These are phyloP conservation scores for Cubamyces lactineus DNA, from an alignment of 768 basidiomycete genomes.

Conservation along the genomic window DNA sequence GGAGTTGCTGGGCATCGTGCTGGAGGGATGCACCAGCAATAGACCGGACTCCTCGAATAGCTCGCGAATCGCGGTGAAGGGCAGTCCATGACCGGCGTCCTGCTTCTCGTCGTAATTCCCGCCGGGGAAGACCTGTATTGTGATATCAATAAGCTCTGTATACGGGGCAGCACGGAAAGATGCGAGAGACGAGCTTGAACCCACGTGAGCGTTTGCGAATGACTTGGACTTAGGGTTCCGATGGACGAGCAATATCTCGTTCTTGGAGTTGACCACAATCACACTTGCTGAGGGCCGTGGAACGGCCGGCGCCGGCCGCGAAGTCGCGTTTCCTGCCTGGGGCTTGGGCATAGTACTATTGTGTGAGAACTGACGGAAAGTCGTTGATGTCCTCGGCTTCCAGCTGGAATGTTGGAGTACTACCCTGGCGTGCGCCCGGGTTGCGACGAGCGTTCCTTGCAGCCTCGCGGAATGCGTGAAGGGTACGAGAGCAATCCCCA, in stretches of 20 bases:
- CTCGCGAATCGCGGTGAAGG: slow-evolving; percentile 71
- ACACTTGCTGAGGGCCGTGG: slow-evolving; percentile 72
- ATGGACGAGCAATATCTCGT: slow-evolving; percentile 73
- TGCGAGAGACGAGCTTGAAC: slow-evolving; percentile 26
- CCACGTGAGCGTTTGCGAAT: slow-evolving; percentile 69
- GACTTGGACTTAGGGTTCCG: slow-evolving; percentile 64
- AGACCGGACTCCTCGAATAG: slow-evolving; percentile 79
- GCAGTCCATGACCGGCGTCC: slow-evolving; percentile 49
- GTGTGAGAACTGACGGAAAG: not conserved
- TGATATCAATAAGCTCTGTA: slow-evolving; percentile 3
- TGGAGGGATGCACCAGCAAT: slow-evolving; percentile 52
- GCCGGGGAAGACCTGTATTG: slow-evolving; percentile 71
- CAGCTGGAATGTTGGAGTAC: no score
- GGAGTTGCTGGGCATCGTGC: slow-evolving; percentile 37
- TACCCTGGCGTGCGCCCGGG: no score
- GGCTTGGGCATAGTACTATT: no score
- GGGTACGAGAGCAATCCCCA: no score
- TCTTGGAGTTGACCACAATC: slow-evolving; percentile 63
- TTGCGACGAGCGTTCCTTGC: no score
- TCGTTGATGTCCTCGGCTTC: not conserved
- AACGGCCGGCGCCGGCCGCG: slow-evolving; percentile 8
- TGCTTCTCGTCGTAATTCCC: slow-evolving; percentile 68
- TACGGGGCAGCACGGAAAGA: not conserved
- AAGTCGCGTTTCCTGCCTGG: not conserved
- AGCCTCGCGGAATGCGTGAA: no score